Conservation (phyloP, 495 filamentous ascomycete species). For the Aspergillus saccharolyticus region DNA sequence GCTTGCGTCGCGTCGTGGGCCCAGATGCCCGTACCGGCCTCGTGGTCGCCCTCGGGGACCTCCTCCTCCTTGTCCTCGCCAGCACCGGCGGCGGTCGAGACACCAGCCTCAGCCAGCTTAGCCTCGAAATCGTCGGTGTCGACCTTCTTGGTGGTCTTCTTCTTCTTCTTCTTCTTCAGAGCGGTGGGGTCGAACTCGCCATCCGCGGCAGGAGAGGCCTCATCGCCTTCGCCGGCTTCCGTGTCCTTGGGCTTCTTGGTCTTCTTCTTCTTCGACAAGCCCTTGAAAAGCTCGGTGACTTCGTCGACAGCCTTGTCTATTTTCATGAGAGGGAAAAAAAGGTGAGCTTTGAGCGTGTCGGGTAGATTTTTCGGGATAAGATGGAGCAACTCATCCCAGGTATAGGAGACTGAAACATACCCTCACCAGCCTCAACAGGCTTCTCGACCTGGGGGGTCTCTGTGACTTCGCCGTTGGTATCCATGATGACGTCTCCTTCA, state of each 20-base stretch:
- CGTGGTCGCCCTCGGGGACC: constrained; percentile 67
- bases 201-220: constrained; percentile 50
- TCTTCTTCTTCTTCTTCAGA: constrained; percentile 94
- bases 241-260: constrained; percentile 58
- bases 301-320: constrained; percentile 64
- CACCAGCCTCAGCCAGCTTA: constrained; percentile 70
- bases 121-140: constrained; percentile 75
- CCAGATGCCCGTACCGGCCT: constrained; percentile 93
- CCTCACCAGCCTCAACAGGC: constrained; percentile 54
- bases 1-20: constrained; percentile 66
- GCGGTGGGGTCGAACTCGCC: constrained; percentile 67
- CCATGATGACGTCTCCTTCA: constrained; percentile 75
- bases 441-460: constrained; percentile 63
- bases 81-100: constrained; percentile 52
- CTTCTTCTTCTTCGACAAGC: constrained; percentile 85
- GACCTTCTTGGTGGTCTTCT: constrained; percentile 61
- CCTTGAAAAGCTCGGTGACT: constrained; percentile 70
- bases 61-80: constrained; percentile 47
- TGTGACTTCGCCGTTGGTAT: constrained; percentile 76
- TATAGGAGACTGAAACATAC: constrained; percentile 37
- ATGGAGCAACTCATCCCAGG: constrained; percentile 8
- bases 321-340: neutral
- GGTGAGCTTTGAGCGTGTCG: neutral
- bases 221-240: constrained; percentile 51
- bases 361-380: neutral